Evolutionary conservation across 2,329 filamentous ascomycete genomes (phyloP).

Genomic region (Talaromyces sp.): DNA sequence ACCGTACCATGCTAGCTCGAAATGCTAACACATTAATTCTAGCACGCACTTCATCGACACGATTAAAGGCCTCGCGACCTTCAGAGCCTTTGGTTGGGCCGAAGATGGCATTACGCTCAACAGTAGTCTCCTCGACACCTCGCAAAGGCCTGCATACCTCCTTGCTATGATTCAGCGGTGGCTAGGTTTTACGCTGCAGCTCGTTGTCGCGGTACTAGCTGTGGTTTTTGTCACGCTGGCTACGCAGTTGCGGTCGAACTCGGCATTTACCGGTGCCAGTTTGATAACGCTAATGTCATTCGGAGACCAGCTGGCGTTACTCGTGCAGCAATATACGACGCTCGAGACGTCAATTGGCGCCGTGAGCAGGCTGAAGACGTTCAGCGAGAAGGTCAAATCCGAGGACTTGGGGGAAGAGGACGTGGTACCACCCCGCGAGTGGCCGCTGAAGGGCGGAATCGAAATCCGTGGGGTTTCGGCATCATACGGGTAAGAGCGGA

Average conservation of each 20-base stretch:
- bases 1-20: neutral
- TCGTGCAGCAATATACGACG: slow-evolving; percentile 26
- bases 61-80: slow-evolving; percentile 56
- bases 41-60: slow-evolving; percentile 26
- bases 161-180: slow-evolving; percentile 56
- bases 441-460: slow-evolving; percentile 8
- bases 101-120: slow-evolving; percentile 44
- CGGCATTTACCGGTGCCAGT: neutral
- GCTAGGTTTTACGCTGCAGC: slow-evolving; percentile 50
- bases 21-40: neutral
- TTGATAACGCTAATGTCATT: neutral
- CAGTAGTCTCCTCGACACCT: slow-evolving; percentile 49
- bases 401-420: slow-evolving; percentile 34
- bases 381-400: slow-evolving; percentile 42
- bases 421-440: neutral
- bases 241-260: slow-evolving; percentile 32
- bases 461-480: neutral
- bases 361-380: slow-evolving; percentile 52
- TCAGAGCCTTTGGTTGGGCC: slow-evolving; percentile 50
- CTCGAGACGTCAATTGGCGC: slow-evolving; percentile 59
- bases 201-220: slow-evolving; percentile 49
- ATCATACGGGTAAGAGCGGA: neutral
- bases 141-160: slow-evolving; percentile 56
- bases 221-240: slow-evolving; percentile 46
- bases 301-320: neutral